Base-by-base conservation (phyloP, 768 basidiomycete genomes). In the Xerocomellus amylosporus region DNA sequence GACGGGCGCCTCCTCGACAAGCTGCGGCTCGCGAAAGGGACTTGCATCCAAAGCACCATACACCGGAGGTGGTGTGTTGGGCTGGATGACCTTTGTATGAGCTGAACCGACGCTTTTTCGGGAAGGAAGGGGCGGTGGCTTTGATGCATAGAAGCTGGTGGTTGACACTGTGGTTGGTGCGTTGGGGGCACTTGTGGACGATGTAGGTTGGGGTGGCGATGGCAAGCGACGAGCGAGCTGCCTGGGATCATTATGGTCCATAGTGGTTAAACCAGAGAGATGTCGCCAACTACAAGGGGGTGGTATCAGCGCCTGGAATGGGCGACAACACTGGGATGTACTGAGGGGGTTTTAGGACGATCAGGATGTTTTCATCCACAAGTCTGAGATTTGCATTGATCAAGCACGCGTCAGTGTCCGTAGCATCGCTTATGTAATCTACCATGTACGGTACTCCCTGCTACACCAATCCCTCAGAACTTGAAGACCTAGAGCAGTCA, bases 21-120 rank as follows among this genome's bases (percentile, higher is more conserved):
- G 72, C 62, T 85, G 81, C 1, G 83, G 82, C 64, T 85, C 82
- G 26, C 82, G 78, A 66, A 75, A 84, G 19, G 61, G 58, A 39
- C 53, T 67, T 51, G 41, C 48, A 24, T 64, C 70, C 34, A 53
- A 24, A 31, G 63, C 15, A 13, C 54, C 53, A 33, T 73, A 73
- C 2, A 37, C 52, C 26, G 70, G 70, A 8, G 70, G 71, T 8
- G 68, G 62, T 0, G 69, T 58, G n/a, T 28, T 55, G 9, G 68
- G 52, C 38, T 69, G 71, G 24, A 62, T 34, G 58, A 74, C 71
- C 46, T 67, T 64, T 41, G 76, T 76, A 48, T 73, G 63, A 14
- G 73, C 49, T 2, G 76, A 75, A 17, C 77, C 77, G 19, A 64
- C 39, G 55, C 57, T 63, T 49, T 65, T 66, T 17, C 74, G 62